Conservation (phyloP, 148 eudicot species). For the Spergularia marina region DNA sequence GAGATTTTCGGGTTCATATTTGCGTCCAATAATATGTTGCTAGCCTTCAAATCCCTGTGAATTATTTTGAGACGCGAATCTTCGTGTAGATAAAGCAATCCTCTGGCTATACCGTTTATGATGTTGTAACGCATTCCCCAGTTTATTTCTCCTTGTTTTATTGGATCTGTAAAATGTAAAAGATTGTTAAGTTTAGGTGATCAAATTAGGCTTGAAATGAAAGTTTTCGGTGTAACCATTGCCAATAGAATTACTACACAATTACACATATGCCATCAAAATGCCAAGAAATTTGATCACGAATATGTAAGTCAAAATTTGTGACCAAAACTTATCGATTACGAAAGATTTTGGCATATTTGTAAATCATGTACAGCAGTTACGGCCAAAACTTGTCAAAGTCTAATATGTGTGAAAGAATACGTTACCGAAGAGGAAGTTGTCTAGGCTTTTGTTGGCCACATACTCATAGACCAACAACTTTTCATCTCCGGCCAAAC, state of each 20-base stretch:
- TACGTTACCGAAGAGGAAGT: slow-evolving; percentile 13
- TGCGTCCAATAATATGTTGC: slow-evolving; percentile 34
- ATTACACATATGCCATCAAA: too few relatives aligned
- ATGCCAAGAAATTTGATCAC: too few relatives aligned
- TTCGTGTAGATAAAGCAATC: slow-evolving; percentile 32
- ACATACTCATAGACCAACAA: slow-evolving; percentile 29
- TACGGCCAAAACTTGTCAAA: too few relatives aligned
- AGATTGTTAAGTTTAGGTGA: too few relatives aligned
- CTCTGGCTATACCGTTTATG: slow-evolving; percentile 22
- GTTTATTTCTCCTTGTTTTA: slow-evolving; percentile 5
- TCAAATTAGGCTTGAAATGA: background rate
- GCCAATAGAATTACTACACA: too few relatives aligned
- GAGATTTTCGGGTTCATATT: slow-evolving; percentile 35
- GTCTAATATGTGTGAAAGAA: background rate
- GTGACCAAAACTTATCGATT: too few relatives aligned
- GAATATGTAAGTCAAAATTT: too few relatives aligned
- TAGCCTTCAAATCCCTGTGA: slow-evolving; percentile 37
- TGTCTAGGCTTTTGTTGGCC: slow-evolving; percentile 37
- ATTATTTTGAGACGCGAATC: slow-evolving; percentile 32
- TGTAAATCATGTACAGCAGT: too few relatives aligned
- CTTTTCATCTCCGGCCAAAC: slow-evolving; percentile 25
- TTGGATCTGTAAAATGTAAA: background rate
- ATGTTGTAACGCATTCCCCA: slow-evolving; percentile 24
- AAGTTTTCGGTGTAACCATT: too few relatives aligned
- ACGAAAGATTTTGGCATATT: too few relatives aligned